Evolutionary conservation across 2,329 filamentous ascomycete species (phyloP), one percentile per base, ranked within the genome.

Genomic region (Lecanosticta acicola): DNA sequence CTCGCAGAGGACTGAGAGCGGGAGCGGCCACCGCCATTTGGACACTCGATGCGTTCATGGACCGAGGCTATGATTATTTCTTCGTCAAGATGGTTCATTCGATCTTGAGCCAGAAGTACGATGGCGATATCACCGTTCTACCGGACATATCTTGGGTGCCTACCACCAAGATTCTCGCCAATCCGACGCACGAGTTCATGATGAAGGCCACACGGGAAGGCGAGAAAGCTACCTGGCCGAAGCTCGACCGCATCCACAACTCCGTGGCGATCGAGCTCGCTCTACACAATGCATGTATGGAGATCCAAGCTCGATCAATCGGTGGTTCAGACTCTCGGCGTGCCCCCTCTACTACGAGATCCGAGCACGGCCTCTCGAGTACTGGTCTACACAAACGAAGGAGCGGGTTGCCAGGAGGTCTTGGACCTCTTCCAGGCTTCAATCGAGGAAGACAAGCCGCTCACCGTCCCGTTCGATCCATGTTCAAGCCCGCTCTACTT

Each of bases 101-200:
- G 1, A 81, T 97, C 13, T 74, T 97, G 40, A 90, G 83, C 53
- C 91, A 97, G 60, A 87, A 85, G 53, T 97, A 97, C 61, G 90
- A 87, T 2, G 91, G 91, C 4, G 90, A 97, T 66, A 95, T 97
- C 62, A 97, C 89, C 36, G 95, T 97, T 43, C 75, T 94, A 24
- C 90, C 90, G 0, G 81, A 88, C 43, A 83, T 94, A 47, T 78
- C 78, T 3, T 80, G 85, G 42, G 75, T 81, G 5, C 84, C 94
- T 51, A 78, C 94, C 17, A 83, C 85, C 1, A 77, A 79, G 7
- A 81, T 96, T 19, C 72, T 97, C 36, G 84, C 78, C 52, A 97
- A 97, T 48, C 91, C 91, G 1, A 89, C 85, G 0, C 71, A 81
- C 0, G 86, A 90, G 3, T 97, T 94, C 63, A 94, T 97, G 87